A percentile compares a stretch with the other conserved stretches of the same genome.
Evolutionary conservation across 228 moss, liverwort and hornwort genomes (phyloP).

Genomic region (Sphagnum fallax): DNA sequence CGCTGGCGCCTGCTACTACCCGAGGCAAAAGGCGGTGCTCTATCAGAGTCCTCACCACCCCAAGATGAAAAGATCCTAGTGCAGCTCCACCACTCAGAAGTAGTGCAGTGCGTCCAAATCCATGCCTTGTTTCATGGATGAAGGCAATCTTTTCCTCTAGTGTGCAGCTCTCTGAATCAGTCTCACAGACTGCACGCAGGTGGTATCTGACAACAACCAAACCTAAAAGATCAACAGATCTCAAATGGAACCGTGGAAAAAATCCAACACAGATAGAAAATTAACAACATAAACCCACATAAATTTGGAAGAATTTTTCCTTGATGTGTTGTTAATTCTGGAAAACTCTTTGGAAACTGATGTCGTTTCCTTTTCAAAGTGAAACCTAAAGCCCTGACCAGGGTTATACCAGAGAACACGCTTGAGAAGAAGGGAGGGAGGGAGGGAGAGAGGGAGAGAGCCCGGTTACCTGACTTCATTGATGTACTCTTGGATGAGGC

Average conservation of each 20-base stretch:
- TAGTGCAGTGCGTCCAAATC: constrained; percentile 92
- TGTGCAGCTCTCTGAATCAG: constrained; percentile 82
- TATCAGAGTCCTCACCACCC: constrained; percentile 90
- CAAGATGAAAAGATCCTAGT: constrained; percentile 90
- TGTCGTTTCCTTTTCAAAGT: too few relatives aligned
- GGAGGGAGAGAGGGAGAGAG: too few relatives aligned
- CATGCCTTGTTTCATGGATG: constrained; percentile 93
- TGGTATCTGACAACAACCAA: constrained; percentile 35
- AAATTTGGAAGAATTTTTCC: too few relatives aligned
- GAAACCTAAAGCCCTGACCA: too few relatives aligned
- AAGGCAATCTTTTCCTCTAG: constrained; percentile 91
- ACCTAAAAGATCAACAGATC: background rate
- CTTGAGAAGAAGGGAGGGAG: too few relatives aligned
- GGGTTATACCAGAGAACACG: too few relatives aligned
- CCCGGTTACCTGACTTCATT: constrained; percentile 67
- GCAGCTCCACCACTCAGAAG: constrained; percentile 96
- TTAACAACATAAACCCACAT: too few relatives aligned
- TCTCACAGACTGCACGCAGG: constrained; percentile 81
- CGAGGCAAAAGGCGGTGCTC: constrained; percentile 89
- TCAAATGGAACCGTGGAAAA: too few relatives aligned
- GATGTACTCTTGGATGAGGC: constrained; percentile 87
- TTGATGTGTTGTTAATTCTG: too few relatives aligned
- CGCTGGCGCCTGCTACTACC: constrained; percentile 95
- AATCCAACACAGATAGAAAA: too few relatives aligned
- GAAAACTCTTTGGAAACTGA: too few relatives aligned